These are phyloP conservation scores for Hygrocybe punicea DNA, from an alignment of 768 basidiomycete species.

Conservation along the genomic window DNA sequence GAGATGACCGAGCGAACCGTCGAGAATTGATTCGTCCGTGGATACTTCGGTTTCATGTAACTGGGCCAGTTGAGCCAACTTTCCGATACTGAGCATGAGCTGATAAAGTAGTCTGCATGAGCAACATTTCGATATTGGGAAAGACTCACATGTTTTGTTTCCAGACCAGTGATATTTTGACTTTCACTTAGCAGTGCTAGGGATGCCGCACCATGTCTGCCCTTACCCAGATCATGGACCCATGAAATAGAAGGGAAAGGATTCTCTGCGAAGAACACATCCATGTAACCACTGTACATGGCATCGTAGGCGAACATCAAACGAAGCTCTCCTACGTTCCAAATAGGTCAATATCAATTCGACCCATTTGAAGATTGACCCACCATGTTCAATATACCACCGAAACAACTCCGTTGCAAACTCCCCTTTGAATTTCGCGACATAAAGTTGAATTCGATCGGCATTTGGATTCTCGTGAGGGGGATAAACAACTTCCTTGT, in stretches of 20 bases:
- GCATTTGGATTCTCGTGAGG: constrained; percentile 63
- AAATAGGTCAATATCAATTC: constrained; percentile 1
- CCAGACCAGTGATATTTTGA: constrained; percentile 51
- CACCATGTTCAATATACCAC: constrained; percentile 91
- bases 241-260: constrained; percentile 68
- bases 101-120: constrained; percentile 31
- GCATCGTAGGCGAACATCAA: constrained; percentile 78
- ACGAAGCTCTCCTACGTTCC: constrained; percentile 66
- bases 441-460: constrained; percentile 62
- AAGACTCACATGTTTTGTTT: constrained; percentile 68
- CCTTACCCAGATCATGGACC: constrained; percentile 80
- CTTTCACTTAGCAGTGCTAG: constrained; percentile 62
- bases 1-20: constrained; percentile 42
- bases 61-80: constrained; percentile 77
- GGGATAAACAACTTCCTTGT: constrained; percentile 60
- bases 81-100: constrained; percentile 90
- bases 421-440: constrained; percentile 72
- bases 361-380: constrained; percentile 13
- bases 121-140: neutral
- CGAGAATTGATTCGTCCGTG: constrained; percentile 51
- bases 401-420: constrained; percentile 89
- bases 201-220: constrained; percentile 63
- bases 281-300: constrained; percentile 58
- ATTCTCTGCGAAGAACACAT: constrained; percentile 63
- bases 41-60: constrained; percentile 55